Conservation (phyloP, 2,329 filamentous ascomycete genomes). For the Myriangium duriaei region DNA sequence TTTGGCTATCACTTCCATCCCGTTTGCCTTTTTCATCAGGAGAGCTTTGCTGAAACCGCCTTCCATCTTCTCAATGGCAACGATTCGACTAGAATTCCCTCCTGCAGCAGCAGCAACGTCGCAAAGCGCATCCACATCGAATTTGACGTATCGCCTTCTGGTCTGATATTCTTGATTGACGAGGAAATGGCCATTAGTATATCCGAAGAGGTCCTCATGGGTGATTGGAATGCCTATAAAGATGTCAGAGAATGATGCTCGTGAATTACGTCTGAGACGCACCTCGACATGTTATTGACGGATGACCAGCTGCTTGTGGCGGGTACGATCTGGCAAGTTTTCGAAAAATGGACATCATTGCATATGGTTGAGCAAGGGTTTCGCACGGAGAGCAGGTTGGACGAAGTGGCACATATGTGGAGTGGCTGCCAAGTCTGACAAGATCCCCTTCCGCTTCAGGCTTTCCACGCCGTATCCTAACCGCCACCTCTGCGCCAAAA, state of each 20-base stretch:
- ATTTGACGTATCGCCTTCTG: conserved; percentile 19
- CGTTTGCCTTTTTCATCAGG: conserved; percentile 19
- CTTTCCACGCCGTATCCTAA: no score
- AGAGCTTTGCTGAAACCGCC: conserved; percentile 24
- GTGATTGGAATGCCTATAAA: not conserved
- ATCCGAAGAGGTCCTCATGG: conserved; percentile 8
- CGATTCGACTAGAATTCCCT: conserved; percentile 15
- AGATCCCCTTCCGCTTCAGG: no score
- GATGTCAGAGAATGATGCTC: no score
- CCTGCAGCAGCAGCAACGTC: conserved; percentile 16
- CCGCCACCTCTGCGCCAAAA: no score
- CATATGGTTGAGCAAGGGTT: no score
- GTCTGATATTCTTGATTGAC: conserved; percentile 17
- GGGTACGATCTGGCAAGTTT: no score
- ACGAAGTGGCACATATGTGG: no score
- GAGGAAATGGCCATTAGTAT: conserved; percentile 21
- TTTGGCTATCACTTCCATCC: conserved; percentile 22
- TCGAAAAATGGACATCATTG: no score
- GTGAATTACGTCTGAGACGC: not conserved
- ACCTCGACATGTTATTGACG: not conserved
- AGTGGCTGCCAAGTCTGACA: no score
- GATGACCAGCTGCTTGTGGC: no score
- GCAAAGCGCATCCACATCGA: conserved; percentile 22
- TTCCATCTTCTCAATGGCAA: conserved; percentile 23
- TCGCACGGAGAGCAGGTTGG: no score